phyloP scores from a whole-genome alignment of 192 early-diverging fungal genomes.

The Coemansia sp. region DNA sequence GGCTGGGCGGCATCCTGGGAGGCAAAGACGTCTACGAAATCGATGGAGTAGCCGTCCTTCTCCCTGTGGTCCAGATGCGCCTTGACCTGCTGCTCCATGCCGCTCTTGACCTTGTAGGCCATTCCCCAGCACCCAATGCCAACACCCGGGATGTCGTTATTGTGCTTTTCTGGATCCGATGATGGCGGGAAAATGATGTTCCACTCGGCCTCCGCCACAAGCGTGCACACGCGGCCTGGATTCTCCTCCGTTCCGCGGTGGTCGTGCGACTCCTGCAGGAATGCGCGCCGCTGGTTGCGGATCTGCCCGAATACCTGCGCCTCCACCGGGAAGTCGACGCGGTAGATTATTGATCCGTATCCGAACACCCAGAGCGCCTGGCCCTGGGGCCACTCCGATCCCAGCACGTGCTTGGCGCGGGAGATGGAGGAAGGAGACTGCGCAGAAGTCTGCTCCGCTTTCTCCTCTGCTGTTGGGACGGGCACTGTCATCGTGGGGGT shows the following conservation, averaged over 20 bases:
- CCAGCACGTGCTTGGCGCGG: slow-evolving; percentile 13
- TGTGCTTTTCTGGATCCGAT: background rate
- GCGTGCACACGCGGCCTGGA: slow-evolving; percentile 85
- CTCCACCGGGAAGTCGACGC: slow-evolving; percentile 69
- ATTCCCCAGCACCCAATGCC: slow-evolving; percentile 76
- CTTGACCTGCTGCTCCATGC: slow-evolving; percentile 65
- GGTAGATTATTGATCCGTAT: slow-evolving; percentile 71
- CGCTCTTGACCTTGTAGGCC: slow-evolving; percentile 73
- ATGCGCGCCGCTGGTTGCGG: slow-evolving; percentile 13
- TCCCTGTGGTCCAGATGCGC: slow-evolving; percentile 84
- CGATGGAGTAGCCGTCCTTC: slow-evolving; percentile 83
- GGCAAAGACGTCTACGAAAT: slow-evolving; percentile 62
- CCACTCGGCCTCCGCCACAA: slow-evolving; percentile 75
- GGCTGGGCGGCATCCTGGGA: slow-evolving; percentile 32
- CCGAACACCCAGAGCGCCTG: slow-evolving; percentile 66
- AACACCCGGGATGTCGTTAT: slow-evolving; percentile 10
- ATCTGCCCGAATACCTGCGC: slow-evolving; percentile 25
- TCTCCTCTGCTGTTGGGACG: background rate
- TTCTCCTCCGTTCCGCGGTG: slow-evolving; percentile 78
- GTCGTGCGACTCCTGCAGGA: slow-evolving; percentile 68
- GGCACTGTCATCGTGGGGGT: slow-evolving; percentile 11
- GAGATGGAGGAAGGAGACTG: background rate
- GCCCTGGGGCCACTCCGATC: slow-evolving; percentile 27
- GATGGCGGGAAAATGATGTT: slow-evolving; percentile 29
- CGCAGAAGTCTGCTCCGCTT: background rate